Base-by-base conservation (phyloP, 352 stramenopile genomes). In the Thraustochytrium aureum region DNA sequence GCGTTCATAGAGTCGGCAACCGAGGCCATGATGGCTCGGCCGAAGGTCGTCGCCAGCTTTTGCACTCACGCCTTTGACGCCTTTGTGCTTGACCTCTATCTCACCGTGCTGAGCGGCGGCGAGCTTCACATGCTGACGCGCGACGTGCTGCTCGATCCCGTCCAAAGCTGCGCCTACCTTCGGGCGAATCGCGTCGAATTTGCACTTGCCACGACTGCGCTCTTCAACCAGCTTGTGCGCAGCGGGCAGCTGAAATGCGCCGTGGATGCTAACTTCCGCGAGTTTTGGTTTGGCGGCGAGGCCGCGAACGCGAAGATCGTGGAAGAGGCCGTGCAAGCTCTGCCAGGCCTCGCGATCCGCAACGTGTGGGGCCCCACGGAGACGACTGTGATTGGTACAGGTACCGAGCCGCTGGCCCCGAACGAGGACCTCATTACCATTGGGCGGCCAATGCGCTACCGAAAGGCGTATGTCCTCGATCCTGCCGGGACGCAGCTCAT, bases 391-490 rank as follows among this genome's bases (percentile, higher is more conserved):
- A 79, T n/a, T n/a, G n/a, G n/a, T n/a, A 79, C 41, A 26, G 47
- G 30, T 65, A 20, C 52, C 65, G 65, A 52, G 67, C 69, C 0
- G 41, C 37, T 10, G 69, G 65, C 12, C 69, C 69, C 20, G 4
- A 41, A 61, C 47, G 69, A 3, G 35, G 65, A 64, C n/a, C 6
- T 30, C 59, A 22, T 52, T 52, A 14, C 59, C 74, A 14, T 56
- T 87, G 1, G 92, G 92, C 33, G 89, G 88, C 2, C 84, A 76
- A 20, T 87, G 87, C 3, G 86, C 89, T 41, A 75, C 89, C 33
- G 93, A 93, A 43, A 89, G 91, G 37, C 85, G 87, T 92, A 90
- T 56, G 88, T 94, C 42, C 85, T 94, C 5, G 90, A 94, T 81
- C 88, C 92, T n/a, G 72, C 85, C 59, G 87, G 90, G 72, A 85